Evolutionary conservation across 1,139 yeast species (phyloP).

Genomic region (Suhomyces taliae): DNA sequence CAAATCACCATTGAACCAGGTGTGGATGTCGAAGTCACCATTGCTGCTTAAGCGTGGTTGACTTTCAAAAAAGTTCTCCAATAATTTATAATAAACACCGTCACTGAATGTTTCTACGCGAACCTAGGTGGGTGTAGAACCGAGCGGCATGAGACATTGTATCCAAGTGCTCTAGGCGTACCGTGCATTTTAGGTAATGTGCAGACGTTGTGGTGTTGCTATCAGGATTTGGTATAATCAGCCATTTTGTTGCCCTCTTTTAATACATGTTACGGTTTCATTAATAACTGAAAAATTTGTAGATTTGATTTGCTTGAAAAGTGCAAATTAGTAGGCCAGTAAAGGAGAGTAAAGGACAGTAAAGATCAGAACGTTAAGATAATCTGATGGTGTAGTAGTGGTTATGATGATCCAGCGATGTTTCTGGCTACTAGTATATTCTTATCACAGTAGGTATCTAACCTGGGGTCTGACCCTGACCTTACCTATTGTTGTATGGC

Average conservation of each 20-base stretch:
- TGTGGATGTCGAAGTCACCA: constrained; percentile 35
- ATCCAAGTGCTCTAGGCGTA: constrained; percentile 61
- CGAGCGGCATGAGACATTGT: constrained; percentile 21
- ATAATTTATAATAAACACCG: neutral
- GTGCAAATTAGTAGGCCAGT: too few relatives aligned
- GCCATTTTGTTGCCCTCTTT: constrained; percentile 14
- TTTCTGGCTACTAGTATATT: too few relatives aligned
- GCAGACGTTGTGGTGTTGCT: constrained; percentile 66
- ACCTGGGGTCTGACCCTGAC: too few relatives aligned
- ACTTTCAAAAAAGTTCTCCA: neutral
- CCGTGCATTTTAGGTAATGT: constrained; percentile 48
- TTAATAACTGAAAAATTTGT: neutral
- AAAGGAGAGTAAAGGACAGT: too few relatives aligned
- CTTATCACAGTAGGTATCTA: too few relatives aligned
- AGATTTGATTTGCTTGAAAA: neutral
- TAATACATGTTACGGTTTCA: constrained; percentile 13
- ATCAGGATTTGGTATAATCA: constrained; percentile 51
- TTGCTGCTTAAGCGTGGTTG: constrained; percentile 26
- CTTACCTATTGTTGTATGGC: too few relatives aligned
- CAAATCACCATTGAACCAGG: constrained; percentile 77
- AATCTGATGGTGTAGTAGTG: too few relatives aligned
- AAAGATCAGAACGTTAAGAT: too few relatives aligned
- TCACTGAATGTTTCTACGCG: constrained; percentile 4
- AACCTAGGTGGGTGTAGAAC: constrained; percentile 2
- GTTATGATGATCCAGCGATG: too few relatives aligned